Evolutionary conservation across 371 early-diverging fungal genomes (phyloP), one percentile per base, ranked within the genome.

Genomic region (Catenaria anguillulae): DNA sequence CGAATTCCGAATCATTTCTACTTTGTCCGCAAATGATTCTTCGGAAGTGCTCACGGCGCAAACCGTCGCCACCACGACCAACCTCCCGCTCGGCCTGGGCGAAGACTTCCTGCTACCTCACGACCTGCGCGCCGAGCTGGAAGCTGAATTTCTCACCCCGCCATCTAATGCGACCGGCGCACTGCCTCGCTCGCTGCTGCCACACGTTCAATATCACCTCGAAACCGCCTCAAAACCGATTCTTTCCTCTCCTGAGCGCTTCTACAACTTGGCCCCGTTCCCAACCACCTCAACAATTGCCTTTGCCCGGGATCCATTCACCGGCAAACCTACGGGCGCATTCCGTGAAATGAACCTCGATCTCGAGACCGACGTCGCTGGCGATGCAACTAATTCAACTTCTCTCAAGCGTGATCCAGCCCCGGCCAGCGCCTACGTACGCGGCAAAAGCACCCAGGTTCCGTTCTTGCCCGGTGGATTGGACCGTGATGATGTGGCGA

Each of bases 381-480:
- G 52, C 52, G 12, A 79, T 0, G 77, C 84, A 21, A 80, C 77
- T 45, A 86, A 86, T 64, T 86, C 88, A 10, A 84, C 86, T 0
- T 87, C 86, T n/a, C 72, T 90, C 24, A 68, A 77, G 5, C 77
- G 88, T 29, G 79, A 83, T 4, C 83, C 86, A 46, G 81, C 81
- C 4, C 73, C 74, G 6, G 63, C 76, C 24, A 70, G 75, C 12
- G 77, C 82, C 61, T 89, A 86, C 66, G 89, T 88, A 1, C 77
- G 86, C 12, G 90, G 92, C 12, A 76, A 75, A 31, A 77, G 84
- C 3, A 70, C 81, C 12, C 78, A 83, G 55, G 76, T 85, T 54
- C 92, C 90, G 0, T 92, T 92, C 71, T 79, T 85, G 1, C 92
- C 92, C 4, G 92, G 92, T 63, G 67, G 66, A 19, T 56, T 67